Base-by-base conservation (phyloP, 805 yeast species). In the Candida vartiovaarae region DNA sequence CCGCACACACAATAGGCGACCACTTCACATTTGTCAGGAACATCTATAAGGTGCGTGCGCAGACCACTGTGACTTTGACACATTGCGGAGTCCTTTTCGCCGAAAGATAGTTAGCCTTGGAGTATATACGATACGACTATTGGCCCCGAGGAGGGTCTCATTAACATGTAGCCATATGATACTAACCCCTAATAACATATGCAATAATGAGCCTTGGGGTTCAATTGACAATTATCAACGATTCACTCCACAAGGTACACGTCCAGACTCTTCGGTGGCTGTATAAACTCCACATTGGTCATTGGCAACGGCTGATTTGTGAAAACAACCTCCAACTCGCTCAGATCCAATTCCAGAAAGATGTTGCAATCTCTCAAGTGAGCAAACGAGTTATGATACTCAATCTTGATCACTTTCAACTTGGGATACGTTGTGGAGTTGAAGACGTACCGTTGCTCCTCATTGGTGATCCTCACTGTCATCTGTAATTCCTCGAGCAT, bases 341-440 rank as follows among this genome's bases (percentile, higher is more conserved):
- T 34, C 10, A 46, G 29, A n/a, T 48, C 50, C 15, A 54, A 20
- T 6, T 35, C 36, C 23, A 54, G 24, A 7, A 29, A 26, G 20
- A 56, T 43, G 31, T 54, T 48, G 25, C 54, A 48, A 25, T 51
- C 44, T 30, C 49, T 48, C 24, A 55, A 31, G 15, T 52, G 57
- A 1, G 55, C 53, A 39, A 48, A 54, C 31, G 46, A 36, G 39
- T 56, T 56, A 23, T 40, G 29, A 27, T 49, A 54, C 11, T 45
- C 48, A 8, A 54, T 34, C 5, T 32, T 34, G 5, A 56, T 15
- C 8, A 39, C 30, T 3, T 36, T 25, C 11, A 56, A 25, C 1
- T 20, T 26, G 5, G 60, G 60, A 28, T 45, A 56, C 4, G 43
- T 42, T 9, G 32, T 38, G 1, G 24, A 5, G 25, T 32, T 39